Percentiles rank a stretch among this genome's conserved stretches.
phyloP scores from a whole-genome alignment of 768 basidiomycete species.

The Phylloporus rhodoxanthus region DNA sequence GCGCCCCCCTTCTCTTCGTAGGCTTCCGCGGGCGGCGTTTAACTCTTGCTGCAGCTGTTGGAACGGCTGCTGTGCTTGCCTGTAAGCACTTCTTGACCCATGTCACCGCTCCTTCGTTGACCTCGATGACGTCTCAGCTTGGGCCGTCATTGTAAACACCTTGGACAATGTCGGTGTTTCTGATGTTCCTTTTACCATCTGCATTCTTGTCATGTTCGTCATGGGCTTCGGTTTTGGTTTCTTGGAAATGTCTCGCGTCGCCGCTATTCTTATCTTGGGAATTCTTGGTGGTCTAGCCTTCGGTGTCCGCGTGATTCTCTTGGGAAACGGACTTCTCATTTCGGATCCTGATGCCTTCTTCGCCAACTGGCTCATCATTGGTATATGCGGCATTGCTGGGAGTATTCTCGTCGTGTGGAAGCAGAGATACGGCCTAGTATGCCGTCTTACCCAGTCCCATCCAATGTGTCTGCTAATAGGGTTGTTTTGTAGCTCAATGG shows the following conservation, averaged over 20 bases:
- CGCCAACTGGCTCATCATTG: constrained; percentile 52
- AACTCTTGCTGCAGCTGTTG: constrained; percentile 50
- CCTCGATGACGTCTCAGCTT: constrained; percentile 35
- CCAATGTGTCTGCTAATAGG: constrained; percentile 2
- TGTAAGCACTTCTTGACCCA: constrained; percentile 29
- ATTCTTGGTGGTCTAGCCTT: constrained; percentile 53
- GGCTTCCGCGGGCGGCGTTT: constrained; percentile 55
- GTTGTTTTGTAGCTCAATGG: constrained; percentile 33
- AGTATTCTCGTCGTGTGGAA: constrained; percentile 39
- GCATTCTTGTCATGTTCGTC: constrained; percentile 45
- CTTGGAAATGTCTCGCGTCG: constrained; percentile 45
- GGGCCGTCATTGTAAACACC: constrained; percentile 59
- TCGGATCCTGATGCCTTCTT: constrained; percentile 31
- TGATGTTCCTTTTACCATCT: constrained; percentile 45
- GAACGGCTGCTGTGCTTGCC: constrained; percentile 43
- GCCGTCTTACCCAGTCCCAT: constrained; percentile 11
- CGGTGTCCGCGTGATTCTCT: constrained; percentile 48
- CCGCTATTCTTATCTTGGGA: constrained; percentile 43
- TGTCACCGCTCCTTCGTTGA: neutral
- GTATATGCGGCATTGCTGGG: constrained; percentile 37
- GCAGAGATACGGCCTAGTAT: constrained; percentile 47
- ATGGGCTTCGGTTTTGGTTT: constrained; percentile 49
- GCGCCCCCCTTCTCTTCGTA: constrained; percentile 47
- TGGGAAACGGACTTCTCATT: constrained; percentile 47
- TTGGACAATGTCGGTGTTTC: constrained; percentile 42